Conservation (phyloP, 352 stramenopile species). For the Pseudoperonospora humuli region DNA sequence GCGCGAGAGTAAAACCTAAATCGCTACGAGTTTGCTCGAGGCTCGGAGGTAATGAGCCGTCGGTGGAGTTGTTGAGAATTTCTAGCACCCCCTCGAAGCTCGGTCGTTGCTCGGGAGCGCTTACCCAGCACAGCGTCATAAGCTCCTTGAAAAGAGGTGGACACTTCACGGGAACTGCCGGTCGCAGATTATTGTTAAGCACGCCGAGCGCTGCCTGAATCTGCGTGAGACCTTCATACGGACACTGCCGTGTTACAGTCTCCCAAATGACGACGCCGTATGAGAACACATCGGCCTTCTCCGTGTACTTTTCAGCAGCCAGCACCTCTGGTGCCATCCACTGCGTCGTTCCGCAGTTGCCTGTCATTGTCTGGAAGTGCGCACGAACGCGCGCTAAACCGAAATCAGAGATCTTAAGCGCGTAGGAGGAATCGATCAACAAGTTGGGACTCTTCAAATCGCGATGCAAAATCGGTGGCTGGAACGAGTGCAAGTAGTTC, state of each 20-base stretch:
- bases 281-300: constrained; percentile 85
- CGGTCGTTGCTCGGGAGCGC: constrained; percentile 60
- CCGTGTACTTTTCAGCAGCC: constrained; percentile 78
- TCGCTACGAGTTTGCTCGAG: constrained; percentile 14
- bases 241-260: constrained; percentile 85
- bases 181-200: constrained; percentile 83
- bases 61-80: constrained; percentile 41
- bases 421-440: constrained; percentile 67
- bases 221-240: constrained; percentile 87
- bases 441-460: constrained; percentile 85
- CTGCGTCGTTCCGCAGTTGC: constrained; percentile 80
- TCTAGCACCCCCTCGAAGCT: constrained; percentile 79
- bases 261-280: constrained; percentile 84
- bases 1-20: too few species aligned
- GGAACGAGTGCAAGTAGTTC: constrained; percentile 85
- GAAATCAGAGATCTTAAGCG: constrained; percentile 88
- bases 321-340: constrained; percentile 85
- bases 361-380: constrained; percentile 85
- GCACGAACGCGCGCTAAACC: constrained; percentile 69
- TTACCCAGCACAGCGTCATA: constrained; percentile 81
- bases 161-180: constrained; percentile 67
- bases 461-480: constrained; percentile 79
- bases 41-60: constrained; percentile 17
- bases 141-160: constrained; percentile 76
- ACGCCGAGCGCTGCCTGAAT: constrained; percentile 84